Base-by-base conservation (phyloP, 208 protist species). In the Strigomonas culicis region DNA sequence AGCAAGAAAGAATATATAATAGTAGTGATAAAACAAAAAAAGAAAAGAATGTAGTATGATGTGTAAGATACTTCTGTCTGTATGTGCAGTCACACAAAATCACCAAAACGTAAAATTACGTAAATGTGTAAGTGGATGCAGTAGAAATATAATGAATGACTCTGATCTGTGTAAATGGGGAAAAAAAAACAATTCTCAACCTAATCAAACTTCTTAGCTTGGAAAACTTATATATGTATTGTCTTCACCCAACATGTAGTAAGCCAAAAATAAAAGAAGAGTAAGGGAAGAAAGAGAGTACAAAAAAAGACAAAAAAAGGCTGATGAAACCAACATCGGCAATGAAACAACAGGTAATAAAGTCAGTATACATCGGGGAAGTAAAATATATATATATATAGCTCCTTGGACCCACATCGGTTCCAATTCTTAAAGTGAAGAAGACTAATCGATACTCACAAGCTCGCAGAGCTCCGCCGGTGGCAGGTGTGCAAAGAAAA, bases 401-500 rank as follows among this genome's bases (percentile, higher is more conserved):
- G n/a, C n/a, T n/a, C n/a, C n/a, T n/a, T n/a, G n/a, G n/a, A n/a
- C n/a, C n/a, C n/a, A n/a, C n/a, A n/a, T n/a, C n/a, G n/a, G n/a
- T n/a, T n/a, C n/a, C n/a, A n/a, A n/a, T n/a, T n/a, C n/a, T n/a
- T n/a, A n/a, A n/a, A n/a, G n/a, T n/a, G n/a, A n/a, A n/a, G n/a
- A n/a, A n/a, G n/a, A n/a, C n/a, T n/a, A n/a, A n/a, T n/a, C n/a
- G n/a, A n/a, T n/a, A n/a, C n/a, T n/a, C n/a, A n/a, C n/a, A n/a
- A n/a, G 53, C 15, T 78, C 70, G 57, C 75, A 60, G 57, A 80
- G 73, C 36, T 58, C 56, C 19, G 78, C 78, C 6, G 78, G 78
- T 28, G 82, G 59, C 17, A 50, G 24, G 15, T 44, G 49, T 72
- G 75, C 84, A 63, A 88, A 79, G 44, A 28, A 15, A 25, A 72